Base-by-base conservation (phyloP, 2,329 filamentous ascomycete species). In the Penicillium psychrosexuale region DNA sequence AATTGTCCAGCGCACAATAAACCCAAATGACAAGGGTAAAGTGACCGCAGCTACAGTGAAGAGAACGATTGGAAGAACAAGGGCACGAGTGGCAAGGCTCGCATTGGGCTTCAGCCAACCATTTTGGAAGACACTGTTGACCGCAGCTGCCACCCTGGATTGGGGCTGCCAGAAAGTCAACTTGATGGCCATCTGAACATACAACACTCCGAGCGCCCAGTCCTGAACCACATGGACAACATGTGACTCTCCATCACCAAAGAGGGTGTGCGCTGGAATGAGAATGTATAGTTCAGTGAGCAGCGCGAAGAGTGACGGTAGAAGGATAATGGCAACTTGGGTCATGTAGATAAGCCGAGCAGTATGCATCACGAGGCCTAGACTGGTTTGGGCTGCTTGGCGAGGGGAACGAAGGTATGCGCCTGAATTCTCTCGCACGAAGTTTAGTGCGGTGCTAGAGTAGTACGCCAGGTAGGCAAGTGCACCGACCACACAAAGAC, bases 141-240 rank as follows among this genome's bases (percentile, higher is more conserved):
- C 83, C 0, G 91, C 90, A 47, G 84, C 80, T 0, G 91, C 88
- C 0, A 89, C 82, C 4, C 89, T 86, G 9, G 87, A 88, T 9
- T 85, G 81, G 8, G 84, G 83, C 59, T 90, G 82, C 66, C 87
- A 82, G 12, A 88, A 78, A 27, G 91, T 80, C 64, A 91, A 76
- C 37, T 88, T 86, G 15, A 85, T 82, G 0, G 84, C 84, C 65
- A 97, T 84, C 61, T 96, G 92, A 30, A 95, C 82, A 71, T 96
- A 97, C 3, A 99, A 81, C 22, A 99, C 82, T 5, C 94, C 94
- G 1, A 99, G 79, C 0, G 92, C 96, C 91, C 93, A 99, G 55
- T 92, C 87, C 69, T 97, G 93, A 39, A 97, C 87, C 58, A 97
- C 81, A 59, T 95, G 88, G 39, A 97, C 84, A 8, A 75, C 66